A percentile compares a stretch with the other conserved stretches of the same genome.
phyloP scores from a whole-genome alignment of 169 alveolate genomes.

The Cryptosporidium parvum region DNA sequence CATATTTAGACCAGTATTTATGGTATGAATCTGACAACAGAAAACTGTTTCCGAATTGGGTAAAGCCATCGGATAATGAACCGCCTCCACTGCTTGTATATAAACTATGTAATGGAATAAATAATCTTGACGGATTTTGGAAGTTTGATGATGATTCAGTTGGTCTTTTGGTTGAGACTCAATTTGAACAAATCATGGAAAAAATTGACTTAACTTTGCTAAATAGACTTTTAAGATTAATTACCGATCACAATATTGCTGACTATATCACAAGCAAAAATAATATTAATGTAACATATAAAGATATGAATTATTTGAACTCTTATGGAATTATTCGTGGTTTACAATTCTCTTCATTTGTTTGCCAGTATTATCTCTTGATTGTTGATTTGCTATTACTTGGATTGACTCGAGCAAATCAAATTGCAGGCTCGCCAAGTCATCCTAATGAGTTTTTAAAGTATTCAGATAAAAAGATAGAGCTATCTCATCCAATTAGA shows the following conservation, averaged over 20 bases:
- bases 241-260: constrained; percentile 99
- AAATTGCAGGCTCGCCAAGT: constrained; percentile 99
- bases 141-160: constrained; percentile 93
- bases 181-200: constrained; percentile 93
- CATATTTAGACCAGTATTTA: constrained; percentile 99
- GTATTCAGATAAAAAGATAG: constrained; percentile 94
- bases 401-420: constrained; percentile 99
- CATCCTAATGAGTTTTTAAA: constrained; percentile 95
- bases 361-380: constrained; percentile 92
- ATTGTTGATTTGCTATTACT: constrained; percentile 88
- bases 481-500: constrained; percentile 97
- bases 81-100: constrained; percentile 99
- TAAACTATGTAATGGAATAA: constrained; percentile 99
- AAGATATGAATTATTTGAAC: constrained; percentile 99
- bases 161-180: constrained; percentile 95
- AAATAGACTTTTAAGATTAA: constrained; percentile 96
- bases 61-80: constrained; percentile 99
- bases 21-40: constrained; percentile 99
- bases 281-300: constrained; percentile 96
- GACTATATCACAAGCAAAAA: constrained; percentile 99
- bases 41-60: constrained; percentile 99
- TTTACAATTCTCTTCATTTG: constrained; percentile 97
- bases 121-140: constrained; percentile 98
- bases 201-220: constrained; percentile 98
- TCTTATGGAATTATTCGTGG: constrained; percentile 98